phyloP scores from a whole-genome alignment of 2,329 filamentous ascomycete species.

The Pseudopyricularia javanii region DNA sequence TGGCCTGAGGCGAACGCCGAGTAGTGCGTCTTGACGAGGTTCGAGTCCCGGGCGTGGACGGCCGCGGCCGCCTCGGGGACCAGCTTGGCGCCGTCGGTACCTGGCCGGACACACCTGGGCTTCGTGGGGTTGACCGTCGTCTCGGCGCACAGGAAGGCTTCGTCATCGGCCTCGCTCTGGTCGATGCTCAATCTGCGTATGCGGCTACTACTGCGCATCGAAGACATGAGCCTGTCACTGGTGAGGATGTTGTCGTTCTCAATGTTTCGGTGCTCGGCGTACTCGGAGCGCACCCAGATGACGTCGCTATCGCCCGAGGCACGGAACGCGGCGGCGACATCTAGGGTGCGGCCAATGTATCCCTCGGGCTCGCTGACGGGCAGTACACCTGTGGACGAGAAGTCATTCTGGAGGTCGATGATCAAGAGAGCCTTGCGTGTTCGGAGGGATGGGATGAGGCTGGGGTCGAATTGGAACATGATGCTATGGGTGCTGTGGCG shows the following conservation, averaged over 20 bases:
- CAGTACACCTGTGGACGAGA: constrained; percentile 56
- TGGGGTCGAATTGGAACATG: constrained; percentile 45
- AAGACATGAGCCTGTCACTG: constrained; percentile 16
- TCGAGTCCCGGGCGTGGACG: constrained; percentile 32
- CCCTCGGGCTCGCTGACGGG: constrained; percentile 49
- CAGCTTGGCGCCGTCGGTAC: constrained; percentile 32
- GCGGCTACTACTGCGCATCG: constrained; percentile 9
- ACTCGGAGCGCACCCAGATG: constrained; percentile 76
- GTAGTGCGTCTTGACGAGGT: constrained; percentile 64
- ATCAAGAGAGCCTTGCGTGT: constrained; percentile 64
- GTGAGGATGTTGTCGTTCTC: constrained; percentile 39
- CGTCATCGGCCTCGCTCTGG: constrained; percentile 16
- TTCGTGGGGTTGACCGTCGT: constrained; percentile 5
- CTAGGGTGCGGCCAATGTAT: constrained; percentile 54
- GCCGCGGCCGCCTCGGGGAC: constrained; percentile 23
- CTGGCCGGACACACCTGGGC: constrained; percentile 29
- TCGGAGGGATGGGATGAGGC: constrained; percentile 40
- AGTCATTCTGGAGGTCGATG: constrained; percentile 86
- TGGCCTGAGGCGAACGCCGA: constrained; percentile 72
- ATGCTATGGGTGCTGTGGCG: neutral
- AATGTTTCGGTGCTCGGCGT: constrained; percentile 46
- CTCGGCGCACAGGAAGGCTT: constrained; percentile 21
- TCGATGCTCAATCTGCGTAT: constrained; percentile 5
- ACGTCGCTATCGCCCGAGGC: constrained; percentile 54
- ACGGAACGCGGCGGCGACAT: constrained; percentile 63